Evolutionary conservation across 2,329 filamentous ascomycete genomes (phyloP).

Genomic region (Exophiala lecanii-corni): DNA sequence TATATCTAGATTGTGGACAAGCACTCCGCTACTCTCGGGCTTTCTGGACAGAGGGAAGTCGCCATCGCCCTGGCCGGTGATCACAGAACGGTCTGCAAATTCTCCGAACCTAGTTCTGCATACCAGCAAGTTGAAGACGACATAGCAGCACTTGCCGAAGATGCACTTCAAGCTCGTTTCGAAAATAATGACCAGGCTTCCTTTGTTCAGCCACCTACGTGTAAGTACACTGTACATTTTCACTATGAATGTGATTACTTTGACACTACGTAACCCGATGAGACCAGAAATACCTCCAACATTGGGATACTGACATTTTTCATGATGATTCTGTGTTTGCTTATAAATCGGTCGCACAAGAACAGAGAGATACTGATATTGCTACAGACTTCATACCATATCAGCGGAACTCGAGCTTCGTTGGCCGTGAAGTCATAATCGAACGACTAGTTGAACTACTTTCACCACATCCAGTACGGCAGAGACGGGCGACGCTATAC

Average conservation of each 20-base stretch:
- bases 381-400: constrained; percentile 6
- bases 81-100: constrained; percentile 25
- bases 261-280: too few species aligned
- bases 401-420: constrained; percentile 1
- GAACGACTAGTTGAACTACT: constrained; percentile 1
- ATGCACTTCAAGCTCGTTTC: neutral
- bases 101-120: constrained; percentile 5
- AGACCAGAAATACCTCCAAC: too few species aligned
- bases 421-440: constrained; percentile 3
- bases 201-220: neutral
- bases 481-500: constrained; percentile 15
- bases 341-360: too few species aligned
- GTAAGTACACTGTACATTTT: too few species aligned
- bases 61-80: constrained; percentile 21
- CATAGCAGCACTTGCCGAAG: constrained; percentile 5
- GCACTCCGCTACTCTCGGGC: constrained; percentile 23
- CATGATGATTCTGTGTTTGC: too few species aligned
- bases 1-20: constrained; percentile 25
- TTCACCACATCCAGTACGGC: neutral
- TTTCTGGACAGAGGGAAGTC: constrained; percentile 23
- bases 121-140: constrained; percentile 13
- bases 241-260: too few species aligned
- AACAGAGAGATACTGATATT: neutral
- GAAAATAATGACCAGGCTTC: neutral
- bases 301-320: too few species aligned